Evolutionary conservation across 23 red algal genomes (phyloP), one percentile per base, ranked within the genome.

Genomic region (Agarophyton chilense): DNA sequence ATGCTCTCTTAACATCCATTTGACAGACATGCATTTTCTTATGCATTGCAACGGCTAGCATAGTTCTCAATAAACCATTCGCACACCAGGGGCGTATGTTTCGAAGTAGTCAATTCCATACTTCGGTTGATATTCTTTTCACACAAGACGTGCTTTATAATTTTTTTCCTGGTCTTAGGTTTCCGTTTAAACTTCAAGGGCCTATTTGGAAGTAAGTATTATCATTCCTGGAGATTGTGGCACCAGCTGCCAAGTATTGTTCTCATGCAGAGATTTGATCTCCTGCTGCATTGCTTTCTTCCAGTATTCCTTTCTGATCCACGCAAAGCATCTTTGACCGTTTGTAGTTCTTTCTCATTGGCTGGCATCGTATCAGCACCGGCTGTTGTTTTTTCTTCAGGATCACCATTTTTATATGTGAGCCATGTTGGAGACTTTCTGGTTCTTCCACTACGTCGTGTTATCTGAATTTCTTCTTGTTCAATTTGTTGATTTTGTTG

Each of bases 61-160:
- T 39, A 21, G 53, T 36, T 5, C 79, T 52, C 5, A 84, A n/a
- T 21, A 52, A 84, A 12, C 44, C 43, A 56, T 34, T 45, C 32
- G 0, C 9, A 53, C 36, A 11, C 66, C 53, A 19, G 79, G 56
- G n/a, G 79, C 52, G 26, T 57, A 84, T 17, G 36, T 65, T 0
- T 84, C 52, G 36, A 45, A 42, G 36, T 46, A 84, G 26, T 84
- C 54, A n/a, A n/a, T n/a, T n/a, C n/a, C n/a, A n/a, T n/a, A n/a
- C n/a, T n/a, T n/a, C n/a, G n/a, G n/a, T n/a, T 83, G 78, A 62
- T 54, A 83, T 43, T 52, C 78, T 44, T 63, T 25, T 12, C 43
- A 46, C 12, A 83, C 78, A 17, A 83, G 52, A 35, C 78, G 31
- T 61, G 46, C 18, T 40, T 83, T 83, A 62, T 62, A 61, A 62